phyloP scores from a whole-genome alignment of 495 filamentous ascomycete species.

The Collariella sp. region DNA sequence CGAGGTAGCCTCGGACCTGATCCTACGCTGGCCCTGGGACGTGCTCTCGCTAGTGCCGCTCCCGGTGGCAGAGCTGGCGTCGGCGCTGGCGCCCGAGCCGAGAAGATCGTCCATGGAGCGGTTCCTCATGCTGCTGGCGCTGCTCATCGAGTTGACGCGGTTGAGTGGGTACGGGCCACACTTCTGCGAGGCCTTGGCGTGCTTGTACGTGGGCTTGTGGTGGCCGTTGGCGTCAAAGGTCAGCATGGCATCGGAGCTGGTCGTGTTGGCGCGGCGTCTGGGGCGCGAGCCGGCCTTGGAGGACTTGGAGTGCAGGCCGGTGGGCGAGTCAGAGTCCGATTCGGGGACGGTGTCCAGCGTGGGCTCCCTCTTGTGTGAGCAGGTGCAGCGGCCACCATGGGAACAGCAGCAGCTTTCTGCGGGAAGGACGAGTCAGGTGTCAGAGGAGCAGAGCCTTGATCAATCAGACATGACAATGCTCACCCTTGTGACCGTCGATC shows the following conservation, averaged over 20 bases:
- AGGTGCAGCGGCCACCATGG: constrained; percentile 86
- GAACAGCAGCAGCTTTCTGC: constrained; percentile 78
- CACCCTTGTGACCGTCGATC: constrained; percentile 48
- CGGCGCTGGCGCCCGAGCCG: constrained; percentile 17
- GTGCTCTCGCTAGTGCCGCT: constrained; percentile 13
- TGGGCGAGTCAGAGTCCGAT: constrained; percentile 46
- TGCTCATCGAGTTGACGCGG: constrained; percentile 62
- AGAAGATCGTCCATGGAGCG: constrained; percentile 64
- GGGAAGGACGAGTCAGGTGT: constrained; percentile 38
- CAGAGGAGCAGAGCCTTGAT: constrained; percentile 36
- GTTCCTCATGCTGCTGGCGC: constrained; percentile 46
- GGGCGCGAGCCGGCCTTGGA: constrained; percentile 51
- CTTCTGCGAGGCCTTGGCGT: constrained; percentile 78
- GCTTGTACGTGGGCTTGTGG: constrained; percentile 85
- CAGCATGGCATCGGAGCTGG: constrained; percentile 72
- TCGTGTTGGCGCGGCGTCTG: constrained; percentile 59
- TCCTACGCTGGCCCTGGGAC: constrained; percentile 43
- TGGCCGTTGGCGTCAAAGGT: constrained; percentile 88
- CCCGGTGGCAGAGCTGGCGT: constrained; percentile 32
- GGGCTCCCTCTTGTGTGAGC: constrained; percentile 81
- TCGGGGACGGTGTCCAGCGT: constrained; percentile 67
- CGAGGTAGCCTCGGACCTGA: constrained; percentile 65
- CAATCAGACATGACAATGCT: constrained; percentile 33
- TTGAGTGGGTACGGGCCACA: constrained; percentile 77
- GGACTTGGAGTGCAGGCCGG: constrained; percentile 34